phyloP scores from a whole-genome alignment of 768 basidiomycete species.

The Tulasnella sp. region DNA sequence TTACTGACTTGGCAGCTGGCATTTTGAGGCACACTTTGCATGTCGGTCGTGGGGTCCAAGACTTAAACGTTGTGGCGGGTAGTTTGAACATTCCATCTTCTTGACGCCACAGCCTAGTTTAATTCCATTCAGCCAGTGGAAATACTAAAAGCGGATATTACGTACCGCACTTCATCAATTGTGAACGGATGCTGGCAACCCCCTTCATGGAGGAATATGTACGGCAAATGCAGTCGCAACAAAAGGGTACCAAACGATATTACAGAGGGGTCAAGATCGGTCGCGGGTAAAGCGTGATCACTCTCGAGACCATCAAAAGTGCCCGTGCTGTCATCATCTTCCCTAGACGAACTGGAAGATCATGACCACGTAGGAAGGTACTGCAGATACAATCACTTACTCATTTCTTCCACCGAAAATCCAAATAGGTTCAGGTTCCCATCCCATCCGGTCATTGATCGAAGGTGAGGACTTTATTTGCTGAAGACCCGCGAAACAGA shows the following conservation, averaged over 20 bases:
- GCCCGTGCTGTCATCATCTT: too few species aligned
- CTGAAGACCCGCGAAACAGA: background rate
- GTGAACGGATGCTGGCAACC: slow-evolving; percentile 74
- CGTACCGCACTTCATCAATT: slow-evolving; percentile 64
- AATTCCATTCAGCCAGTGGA: slow-evolving; percentile 6
- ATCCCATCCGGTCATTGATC: slow-evolving; percentile 20
- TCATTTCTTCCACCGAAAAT: background rate
- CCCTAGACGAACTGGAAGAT: too few species aligned
- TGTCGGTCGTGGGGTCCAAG: slow-evolving; percentile 46
- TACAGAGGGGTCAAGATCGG: slow-evolving; percentile 40
- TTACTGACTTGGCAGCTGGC: slow-evolving; percentile 54
- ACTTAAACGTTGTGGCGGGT: slow-evolving; percentile 55
- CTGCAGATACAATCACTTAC: too few species aligned
- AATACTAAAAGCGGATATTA: slow-evolving; percentile 2
- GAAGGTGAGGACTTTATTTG: background rate
- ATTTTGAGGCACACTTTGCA: slow-evolving; percentile 62
- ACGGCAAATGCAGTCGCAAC: slow-evolving; percentile 60
- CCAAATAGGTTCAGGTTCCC: slow-evolving; percentile 23
- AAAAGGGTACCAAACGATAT: slow-evolving; percentile 14
- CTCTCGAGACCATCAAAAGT: background rate
- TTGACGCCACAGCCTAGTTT: slow-evolving; percentile 44
- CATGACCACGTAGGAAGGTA: too few species aligned
- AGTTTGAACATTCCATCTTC: slow-evolving; percentile 47
- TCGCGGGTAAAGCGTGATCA: too few species aligned
- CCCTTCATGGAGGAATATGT: slow-evolving; percentile 71